A percentile compares a stretch with the other conserved stretches of the same genome.
These are phyloP conservation scores for Chaetothyriales sp. DNA, from an alignment of 2,329 filamentous ascomycete genomes.

Conservation along the genomic window DNA sequence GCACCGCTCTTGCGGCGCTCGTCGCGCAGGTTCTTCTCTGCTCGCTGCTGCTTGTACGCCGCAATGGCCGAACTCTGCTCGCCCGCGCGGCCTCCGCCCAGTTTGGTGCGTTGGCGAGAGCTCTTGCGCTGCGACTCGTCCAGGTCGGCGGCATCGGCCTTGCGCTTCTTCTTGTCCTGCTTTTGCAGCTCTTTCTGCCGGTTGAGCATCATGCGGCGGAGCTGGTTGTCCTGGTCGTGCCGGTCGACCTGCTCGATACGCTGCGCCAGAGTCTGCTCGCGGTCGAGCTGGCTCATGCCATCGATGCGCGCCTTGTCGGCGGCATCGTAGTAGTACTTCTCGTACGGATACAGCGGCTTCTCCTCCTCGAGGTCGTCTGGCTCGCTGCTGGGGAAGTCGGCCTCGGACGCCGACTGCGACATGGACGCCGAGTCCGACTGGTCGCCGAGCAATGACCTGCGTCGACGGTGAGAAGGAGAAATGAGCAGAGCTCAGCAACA, in stretches of 20 bases:
- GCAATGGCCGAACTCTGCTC: conserved; percentile 64
- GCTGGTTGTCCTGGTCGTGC: conserved; percentile 65
- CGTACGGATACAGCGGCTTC: conserved; percentile 59
- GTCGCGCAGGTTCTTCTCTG: conserved; percentile 41
- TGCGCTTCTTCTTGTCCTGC: conserved; percentile 49
- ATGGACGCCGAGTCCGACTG: conserved; percentile 73
- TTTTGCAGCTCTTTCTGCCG: conserved; percentile 48
- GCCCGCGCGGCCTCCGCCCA: conserved; percentile 52
- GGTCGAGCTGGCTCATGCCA: conserved; percentile 75
- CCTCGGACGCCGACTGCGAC: conserved; percentile 78
- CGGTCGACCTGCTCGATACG: conserved; percentile 71
- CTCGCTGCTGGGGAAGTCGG: conserved; percentile 37
- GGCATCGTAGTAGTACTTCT: conserved; percentile 66
- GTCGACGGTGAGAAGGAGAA: conserved; percentile 6
- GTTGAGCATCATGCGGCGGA: conserved; percentile 62
- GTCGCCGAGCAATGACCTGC: conserved; percentile 56
- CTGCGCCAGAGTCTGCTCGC: conserved; percentile 79
- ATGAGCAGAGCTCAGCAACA: background rate
- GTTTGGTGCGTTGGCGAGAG: conserved; percentile 55
- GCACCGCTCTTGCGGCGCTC: conserved; percentile 33
- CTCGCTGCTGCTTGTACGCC: conserved; percentile 47
- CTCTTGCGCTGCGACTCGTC: conserved; percentile 66
- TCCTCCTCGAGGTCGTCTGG: conserved; percentile 28
- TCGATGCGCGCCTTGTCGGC: conserved; percentile 68
- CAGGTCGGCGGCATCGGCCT: conserved; percentile 62